Base-by-base conservation (phyloP, 1,284 basidiomycete genomes). In the Puccinia hordei region DNA sequence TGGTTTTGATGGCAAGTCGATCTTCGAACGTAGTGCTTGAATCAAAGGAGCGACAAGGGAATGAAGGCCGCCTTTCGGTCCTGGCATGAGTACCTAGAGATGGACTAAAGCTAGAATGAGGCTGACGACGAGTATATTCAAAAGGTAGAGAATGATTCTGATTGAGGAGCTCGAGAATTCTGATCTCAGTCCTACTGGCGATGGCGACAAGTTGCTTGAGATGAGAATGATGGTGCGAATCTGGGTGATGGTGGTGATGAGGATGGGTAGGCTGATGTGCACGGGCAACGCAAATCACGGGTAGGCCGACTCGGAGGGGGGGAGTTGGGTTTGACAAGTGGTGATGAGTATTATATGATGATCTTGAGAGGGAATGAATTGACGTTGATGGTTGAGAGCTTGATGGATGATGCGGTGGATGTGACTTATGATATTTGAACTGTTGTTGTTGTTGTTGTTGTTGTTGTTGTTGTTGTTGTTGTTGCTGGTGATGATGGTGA, bases 141-240 rank as follows among this genome's bases (percentile, higher is more conserved):
- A 38, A 24, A 27, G 61, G 44, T 17, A 55, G 49, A 17, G 63
- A 61, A 68, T 77, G 63, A 12, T 55, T 24, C 49, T 55, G 65
- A 27, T 77, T 68, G 61, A 77, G 53, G 22, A 77, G 33, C 57
- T 77, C 35, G 27, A 73, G 33, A 41, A 68, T 77, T 38, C 63
- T 17, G 49, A 77, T 77, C 49, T 77, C 65, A 61, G 65, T 66
- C 33, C 74, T 53, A 57, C 65, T 68, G 22, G 74, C 74, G 74
- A 77, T 57, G 0, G 74, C 61, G 33, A 66, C 35, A 22, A 68
- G 27, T 38, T 76, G 61, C 33, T 65, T 77, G 61, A 68, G 33
- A 22, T 77, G 44, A 57, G 19, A 63, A 68, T 77, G 38, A 24
- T 46, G 63, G n/a, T 49, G 22, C 30, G 22, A 55, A 19, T 66